Base-by-base conservation (phyloP, 2,329 filamentous ascomycete genomes). In the Scedosporium apiospermum region DNA sequence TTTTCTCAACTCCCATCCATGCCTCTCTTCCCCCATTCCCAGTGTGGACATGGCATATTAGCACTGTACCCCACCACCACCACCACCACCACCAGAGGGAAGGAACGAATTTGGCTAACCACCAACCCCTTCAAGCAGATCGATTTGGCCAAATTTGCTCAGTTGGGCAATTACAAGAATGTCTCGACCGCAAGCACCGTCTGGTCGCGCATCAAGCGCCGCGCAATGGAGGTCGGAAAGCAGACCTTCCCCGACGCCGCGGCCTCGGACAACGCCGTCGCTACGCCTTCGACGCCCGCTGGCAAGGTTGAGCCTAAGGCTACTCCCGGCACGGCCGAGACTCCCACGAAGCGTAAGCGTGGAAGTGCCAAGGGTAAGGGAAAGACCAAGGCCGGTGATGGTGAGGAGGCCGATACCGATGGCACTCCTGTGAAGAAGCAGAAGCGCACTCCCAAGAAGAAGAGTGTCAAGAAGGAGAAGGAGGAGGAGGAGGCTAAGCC, bases 131-230 rank as follows among this genome's bases (percentile, higher is more conserved):
- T 27, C 14, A 10, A 12, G 26, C 2, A 62, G 61, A 51, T 58
- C 27, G 61, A 62, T n/a, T 12, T 46, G 6, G 53, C 18, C 3
- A 58, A 57, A 41, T 62, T 62, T n/a, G 38, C 53, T n/a, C 7
- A 49, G 18, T 14, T 51, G 16, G 55, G 21, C 21, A 53, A 53
- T 5, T 58, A 58, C 38, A 62, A 62, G 53, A 58, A 41, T 38
- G 12, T 16, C 16, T 12, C 51, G 16, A 30, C 16, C 18, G 51
- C 61, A 6, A n/a, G 34, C 21, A 38, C 61, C 7, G 26, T 49
- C 60, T 61, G 46, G 60, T 61, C 46, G 10, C 60, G 60, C 7
- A 18, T 61, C 46, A 61, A 61, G 23, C 58, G 58, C 7, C 42
- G 30, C 10, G 23, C 53, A 16, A 21, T 26, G n/a, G 49, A 18